Percentiles rank a stretch among this genome's conserved stretches.
Conservation (phyloP, 208 protist genomes). For the Naegleria lovaniensis region DNA sequence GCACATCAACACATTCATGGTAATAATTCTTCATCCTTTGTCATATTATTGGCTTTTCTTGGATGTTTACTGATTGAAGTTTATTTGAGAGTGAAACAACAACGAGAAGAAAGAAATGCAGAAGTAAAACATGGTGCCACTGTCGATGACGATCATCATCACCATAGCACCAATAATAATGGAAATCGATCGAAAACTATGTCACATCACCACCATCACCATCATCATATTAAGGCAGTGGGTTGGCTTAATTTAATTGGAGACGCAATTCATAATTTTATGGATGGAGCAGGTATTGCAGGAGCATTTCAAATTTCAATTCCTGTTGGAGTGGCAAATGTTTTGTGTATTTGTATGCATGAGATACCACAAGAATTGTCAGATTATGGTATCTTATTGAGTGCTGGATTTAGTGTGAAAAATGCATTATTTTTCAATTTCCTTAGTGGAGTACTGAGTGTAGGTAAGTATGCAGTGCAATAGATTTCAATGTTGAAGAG, state of each 20-base stretch:
- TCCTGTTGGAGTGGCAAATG: not conserved
- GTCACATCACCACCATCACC: not conserved
- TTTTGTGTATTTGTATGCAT: not conserved
- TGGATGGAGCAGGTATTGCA: constrained; percentile 21
- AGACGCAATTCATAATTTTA: constrained; percentile 27
- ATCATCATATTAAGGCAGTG: constrained; percentile 16
- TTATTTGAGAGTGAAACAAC: not conserved
- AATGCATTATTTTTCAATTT: constrained; percentile 8
- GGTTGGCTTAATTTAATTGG: constrained; percentile 14
- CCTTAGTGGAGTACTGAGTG: not conserved
- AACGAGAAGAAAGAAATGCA: not conserved
- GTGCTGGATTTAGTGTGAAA: not conserved
- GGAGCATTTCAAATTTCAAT: not conserved
- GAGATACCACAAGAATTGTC: constrained; percentile 19
- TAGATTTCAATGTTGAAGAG: no score
- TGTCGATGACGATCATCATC: no score
- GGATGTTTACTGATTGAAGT: constrained; percentile 9
- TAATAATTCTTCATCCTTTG: not conserved
- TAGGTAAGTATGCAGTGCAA: no score
- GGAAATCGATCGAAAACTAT: not conserved
- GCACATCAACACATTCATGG: not conserved
- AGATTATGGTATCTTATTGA: constrained; percentile 16
- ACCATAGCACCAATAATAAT: not conserved
- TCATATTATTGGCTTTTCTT: constrained; percentile 13
- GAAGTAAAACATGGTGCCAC: not conserved